These are phyloP conservation scores for Rhodotorula sp. DNA, from an alignment of 1,284 basidiomycete genomes.

Conservation along the genomic window DNA sequence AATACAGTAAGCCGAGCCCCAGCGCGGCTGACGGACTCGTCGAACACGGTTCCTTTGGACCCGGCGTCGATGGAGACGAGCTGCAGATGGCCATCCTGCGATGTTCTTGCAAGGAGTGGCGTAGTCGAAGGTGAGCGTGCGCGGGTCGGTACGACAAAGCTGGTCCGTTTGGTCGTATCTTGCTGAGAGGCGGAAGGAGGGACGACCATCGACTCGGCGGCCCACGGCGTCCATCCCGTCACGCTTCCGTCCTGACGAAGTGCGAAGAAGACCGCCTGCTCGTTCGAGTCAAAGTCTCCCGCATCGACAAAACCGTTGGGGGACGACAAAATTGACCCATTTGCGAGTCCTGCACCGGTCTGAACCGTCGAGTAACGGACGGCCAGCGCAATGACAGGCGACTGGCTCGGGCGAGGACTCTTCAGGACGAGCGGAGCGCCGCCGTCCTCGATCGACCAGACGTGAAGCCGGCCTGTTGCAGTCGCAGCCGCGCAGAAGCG, in stretches of 20 bases:
- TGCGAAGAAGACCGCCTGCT: slow-evolving; percentile 53
- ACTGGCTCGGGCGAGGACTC: slow-evolving; percentile 50
- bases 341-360: no score
- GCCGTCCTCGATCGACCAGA: slow-evolving; percentile 57
- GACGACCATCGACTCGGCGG: background rate
- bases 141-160: no score
- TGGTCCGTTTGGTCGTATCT: no score
- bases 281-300: slow-evolving; percentile 61
- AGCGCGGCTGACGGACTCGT: no score
- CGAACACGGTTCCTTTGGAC: no score
- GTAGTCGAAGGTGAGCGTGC: no score
- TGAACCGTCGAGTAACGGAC: slow-evolving; percentile 40
- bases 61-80: no score
- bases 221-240: slow-evolving; percentile 9
- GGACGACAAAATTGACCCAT: background rate
- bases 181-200: no score
- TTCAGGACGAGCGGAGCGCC: slow-evolving; percentile 51
- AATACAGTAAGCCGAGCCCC: no score
- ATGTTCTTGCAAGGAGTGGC: background rate
- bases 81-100: no score
- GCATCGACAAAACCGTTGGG: slow-evolving; percentile 60
- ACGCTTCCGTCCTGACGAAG: slow-evolving; percentile 25
- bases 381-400: slow-evolving; percentile 50
- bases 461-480: slow-evolving; percentile 50
- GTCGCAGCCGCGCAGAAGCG: slow-evolving; percentile 35